Evolutionary conservation across 768 basidiomycete genomes (phyloP).

Genomic region (Cystofilobasidium capitatum): DNA sequence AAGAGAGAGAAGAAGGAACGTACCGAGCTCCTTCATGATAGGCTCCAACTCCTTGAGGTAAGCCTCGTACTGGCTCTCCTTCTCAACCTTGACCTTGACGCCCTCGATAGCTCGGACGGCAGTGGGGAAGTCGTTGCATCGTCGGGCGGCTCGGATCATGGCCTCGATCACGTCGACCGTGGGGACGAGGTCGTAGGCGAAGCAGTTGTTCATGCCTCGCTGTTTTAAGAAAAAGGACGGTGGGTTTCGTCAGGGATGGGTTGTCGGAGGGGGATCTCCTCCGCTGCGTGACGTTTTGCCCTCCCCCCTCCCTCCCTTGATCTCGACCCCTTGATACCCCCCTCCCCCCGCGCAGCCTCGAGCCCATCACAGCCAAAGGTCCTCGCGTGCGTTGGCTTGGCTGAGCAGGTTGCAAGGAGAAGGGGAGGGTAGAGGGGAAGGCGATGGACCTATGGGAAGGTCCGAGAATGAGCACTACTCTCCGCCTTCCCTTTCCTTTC

Average conservation of each 20-base stretch:
- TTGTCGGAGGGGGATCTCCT: not conserved
- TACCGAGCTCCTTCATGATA: constrained; percentile 84
- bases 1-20: constrained; percentile 33
- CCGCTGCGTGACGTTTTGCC: not conserved
- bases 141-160: constrained; percentile 72
- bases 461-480: not conserved
- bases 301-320: not conserved
- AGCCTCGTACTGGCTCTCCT: constrained; percentile 83
- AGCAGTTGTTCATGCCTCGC: constrained; percentile 98
- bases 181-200: constrained; percentile 93
- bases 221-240: constrained; percentile 42
- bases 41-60: constrained; percentile 85
- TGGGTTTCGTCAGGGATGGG: not conserved
- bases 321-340: not conserved
- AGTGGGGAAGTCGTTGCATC: constrained; percentile 94
- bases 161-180: constrained; percentile 74
- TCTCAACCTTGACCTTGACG: constrained; percentile 94
- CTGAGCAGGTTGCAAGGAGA: not conserved
- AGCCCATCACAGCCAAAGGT: not conserved
- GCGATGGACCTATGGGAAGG: not conserved
- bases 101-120: constrained; percentile 95
- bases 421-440: not conserved
- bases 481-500: not conserved
- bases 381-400: not conserved
- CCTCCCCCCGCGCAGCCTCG: not conserved